These are phyloP conservation scores for Stachybotrys chartarum DNA, from an alignment of 2,329 filamentous ascomycete species.

Conservation along the genomic window DNA sequence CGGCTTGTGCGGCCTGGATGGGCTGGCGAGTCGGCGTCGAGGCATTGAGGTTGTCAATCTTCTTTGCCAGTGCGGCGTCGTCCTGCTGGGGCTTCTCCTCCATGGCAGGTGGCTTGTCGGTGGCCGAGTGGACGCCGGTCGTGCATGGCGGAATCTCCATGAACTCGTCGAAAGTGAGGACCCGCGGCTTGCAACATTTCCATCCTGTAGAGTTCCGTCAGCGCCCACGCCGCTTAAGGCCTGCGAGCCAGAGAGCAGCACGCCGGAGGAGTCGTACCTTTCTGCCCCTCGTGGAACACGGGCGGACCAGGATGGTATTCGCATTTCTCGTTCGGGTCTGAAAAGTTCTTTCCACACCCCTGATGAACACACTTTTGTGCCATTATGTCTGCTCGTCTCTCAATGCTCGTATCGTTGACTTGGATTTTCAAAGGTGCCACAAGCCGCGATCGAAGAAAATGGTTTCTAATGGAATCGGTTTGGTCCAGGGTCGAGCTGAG, in stretches of 20 bases:
- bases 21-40: constrained; percentile 31
- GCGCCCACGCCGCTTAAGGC: not conserved
- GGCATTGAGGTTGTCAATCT: constrained; percentile 48
- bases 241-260: not conserved
- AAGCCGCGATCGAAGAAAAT: not conserved
- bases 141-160: constrained; percentile 89
- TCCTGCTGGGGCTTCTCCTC: constrained; percentile 48
- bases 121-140: constrained; percentile 82
- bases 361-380: constrained; percentile 91
- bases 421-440: not conserved
- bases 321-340: constrained; percentile 76
- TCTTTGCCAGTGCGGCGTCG: constrained; percentile 31
- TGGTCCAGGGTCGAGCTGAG: not conserved
- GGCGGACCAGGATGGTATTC: constrained; percentile 90
- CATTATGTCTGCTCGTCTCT: constrained; percentile 33
- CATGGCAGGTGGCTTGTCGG: constrained; percentile 60
- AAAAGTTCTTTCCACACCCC: constrained; percentile 85
- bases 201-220: constrained; percentile 55
- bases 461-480: not conserved
- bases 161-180: constrained; percentile 98
- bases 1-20: constrained; percentile 36
- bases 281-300: constrained; percentile 95
- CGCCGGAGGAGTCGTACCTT: constrained; percentile 54
- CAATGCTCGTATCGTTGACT: not conserved
- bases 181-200: constrained; percentile 97